Evolutionary conservation across 2,329 filamentous ascomycete genomes (phyloP).

Genomic region (Colletotrichum tropicicola): DNA sequence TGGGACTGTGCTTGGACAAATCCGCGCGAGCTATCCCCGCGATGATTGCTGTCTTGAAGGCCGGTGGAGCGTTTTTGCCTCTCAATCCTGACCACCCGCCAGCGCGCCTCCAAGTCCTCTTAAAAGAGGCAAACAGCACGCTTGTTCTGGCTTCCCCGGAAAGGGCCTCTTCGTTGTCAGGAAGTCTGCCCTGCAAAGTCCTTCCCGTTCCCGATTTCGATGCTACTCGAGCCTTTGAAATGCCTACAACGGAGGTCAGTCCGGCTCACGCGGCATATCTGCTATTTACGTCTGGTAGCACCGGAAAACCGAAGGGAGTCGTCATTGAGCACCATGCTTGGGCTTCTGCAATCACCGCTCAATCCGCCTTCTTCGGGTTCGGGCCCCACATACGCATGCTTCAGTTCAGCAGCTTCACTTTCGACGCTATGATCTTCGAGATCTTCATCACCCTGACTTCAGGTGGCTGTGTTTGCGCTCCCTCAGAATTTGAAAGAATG

Average conservation of each 20-base stretch:
- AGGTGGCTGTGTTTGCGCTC: slow-evolving; percentile 68
- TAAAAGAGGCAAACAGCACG: slow-evolving; percentile 7
- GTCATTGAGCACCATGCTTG: slow-evolving; percentile 31
- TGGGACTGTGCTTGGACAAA: slow-evolving; percentile 7
- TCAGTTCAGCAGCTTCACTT: slow-evolving; percentile 62
- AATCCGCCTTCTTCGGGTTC: not conserved
- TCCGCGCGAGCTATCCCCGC: not conserved
- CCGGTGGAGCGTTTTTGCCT: slow-evolving; percentile 4
- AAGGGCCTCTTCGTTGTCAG: not conserved
- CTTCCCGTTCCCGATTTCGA: slow-evolving; percentile 18
- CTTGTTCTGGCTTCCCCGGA: slow-evolving; percentile 1
- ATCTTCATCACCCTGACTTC: slow-evolving; percentile 59
- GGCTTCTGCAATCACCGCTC: not conserved
- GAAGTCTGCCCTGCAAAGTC: not conserved
- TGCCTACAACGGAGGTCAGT: not conserved
- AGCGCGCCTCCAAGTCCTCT: not conserved
- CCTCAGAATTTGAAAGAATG: slow-evolving; percentile 57
- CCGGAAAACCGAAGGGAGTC: slow-evolving; percentile 36
- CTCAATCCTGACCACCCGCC: slow-evolving; percentile 1
- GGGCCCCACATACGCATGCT: slow-evolving; percentile 9
- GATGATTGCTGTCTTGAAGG: slow-evolving; percentile 7
- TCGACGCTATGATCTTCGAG: slow-evolving; percentile 61
- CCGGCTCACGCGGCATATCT: slow-evolving; percentile 32
- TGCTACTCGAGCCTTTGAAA: not conserved
- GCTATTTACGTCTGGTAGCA: slow-evolving; percentile 38